Conservation (phyloP, 208 protist genomes). For the Plasmodiophora brassicae region DNA sequence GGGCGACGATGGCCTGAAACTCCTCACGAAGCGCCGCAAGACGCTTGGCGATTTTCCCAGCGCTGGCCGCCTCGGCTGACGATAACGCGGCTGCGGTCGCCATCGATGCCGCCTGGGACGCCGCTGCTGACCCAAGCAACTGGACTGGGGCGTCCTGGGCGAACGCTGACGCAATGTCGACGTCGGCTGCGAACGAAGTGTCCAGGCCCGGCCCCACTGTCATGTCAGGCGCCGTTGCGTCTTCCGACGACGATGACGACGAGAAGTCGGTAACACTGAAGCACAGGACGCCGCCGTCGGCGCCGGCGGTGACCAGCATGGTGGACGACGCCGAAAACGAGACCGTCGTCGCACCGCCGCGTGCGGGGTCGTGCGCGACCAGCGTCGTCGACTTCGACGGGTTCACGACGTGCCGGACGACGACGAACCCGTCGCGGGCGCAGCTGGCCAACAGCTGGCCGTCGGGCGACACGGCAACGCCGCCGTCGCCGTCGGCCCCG, state of each 20-base stretch:
- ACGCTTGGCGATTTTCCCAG: too few relatives aligned
- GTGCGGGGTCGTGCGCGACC: not conserved
- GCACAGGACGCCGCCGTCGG: slow-evolving; percentile 1
- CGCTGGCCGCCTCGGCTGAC: not conserved
- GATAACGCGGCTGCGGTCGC: not conserved
- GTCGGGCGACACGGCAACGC: not conserved
- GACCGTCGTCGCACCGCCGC: not conserved
- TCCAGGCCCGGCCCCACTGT: not conserved
- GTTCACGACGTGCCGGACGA: not conserved
- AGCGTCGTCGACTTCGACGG: not conserved
- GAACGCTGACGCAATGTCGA: not conserved
- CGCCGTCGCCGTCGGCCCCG: not conserved
- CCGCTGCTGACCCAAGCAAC: too few relatives aligned
- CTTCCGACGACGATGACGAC: not conserved
- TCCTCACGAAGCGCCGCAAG: not conserved
- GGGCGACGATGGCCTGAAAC: not conserved
- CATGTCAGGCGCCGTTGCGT: not conserved
- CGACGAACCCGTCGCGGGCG: not conserved
- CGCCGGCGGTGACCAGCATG: not conserved
- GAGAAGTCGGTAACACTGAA: not conserved
- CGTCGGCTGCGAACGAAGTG: not conserved
- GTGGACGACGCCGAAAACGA: not conserved
- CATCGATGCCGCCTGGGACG: not conserved
- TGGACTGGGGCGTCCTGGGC: too few relatives aligned
- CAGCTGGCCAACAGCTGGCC: not conserved